Evolutionary conservation across 169 alveolate species (phyloP).

Genomic region (Babesia ovata): DNA sequence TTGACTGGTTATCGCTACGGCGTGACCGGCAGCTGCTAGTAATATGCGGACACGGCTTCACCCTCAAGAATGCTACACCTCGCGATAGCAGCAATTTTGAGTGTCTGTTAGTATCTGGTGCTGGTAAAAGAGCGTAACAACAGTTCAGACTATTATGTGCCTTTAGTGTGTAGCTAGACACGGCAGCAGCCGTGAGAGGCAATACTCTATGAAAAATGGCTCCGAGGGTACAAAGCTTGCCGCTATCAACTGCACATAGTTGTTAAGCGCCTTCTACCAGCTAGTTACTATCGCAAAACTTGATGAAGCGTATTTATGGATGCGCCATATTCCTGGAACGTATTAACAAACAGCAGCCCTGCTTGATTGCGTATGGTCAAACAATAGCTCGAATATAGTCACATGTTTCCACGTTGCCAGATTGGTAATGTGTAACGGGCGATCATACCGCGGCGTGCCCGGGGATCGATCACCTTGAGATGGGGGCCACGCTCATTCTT

Average conservation of each 20-base stretch:
- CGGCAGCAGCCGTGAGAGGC: too few relatives aligned
- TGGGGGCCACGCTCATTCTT: constrained; percentile 10
- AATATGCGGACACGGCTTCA: neutral
- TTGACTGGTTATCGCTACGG: neutral
- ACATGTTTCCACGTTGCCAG: too few relatives aligned
- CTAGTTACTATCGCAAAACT: too few relatives aligned
- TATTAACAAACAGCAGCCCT: too few relatives aligned
- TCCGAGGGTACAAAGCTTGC: neutral
- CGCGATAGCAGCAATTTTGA: neutral
- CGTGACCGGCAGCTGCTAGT: neutral
- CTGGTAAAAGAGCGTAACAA: neutral
- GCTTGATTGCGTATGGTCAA: too few relatives aligned
- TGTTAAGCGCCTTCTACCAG: too few relatives aligned
- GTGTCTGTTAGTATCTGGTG: neutral
- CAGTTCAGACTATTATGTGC: neutral
- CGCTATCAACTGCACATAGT: neutral
- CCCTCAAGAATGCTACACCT: neutral
- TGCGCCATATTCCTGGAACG: too few relatives aligned
- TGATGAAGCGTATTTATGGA: too few relatives aligned
- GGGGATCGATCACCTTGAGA: constrained; percentile 6
- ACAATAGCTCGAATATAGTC: too few relatives aligned
- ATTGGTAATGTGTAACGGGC: too few relatives aligned
- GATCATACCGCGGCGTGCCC: too few relatives aligned
- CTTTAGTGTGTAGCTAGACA: neutral
- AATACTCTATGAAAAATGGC: too few relatives aligned